Evolutionary conservation across 345 rosid genomes (phyloP), one percentile per base, ranked within the genome.

Genomic region (Conringia planisiliqua): DNA sequence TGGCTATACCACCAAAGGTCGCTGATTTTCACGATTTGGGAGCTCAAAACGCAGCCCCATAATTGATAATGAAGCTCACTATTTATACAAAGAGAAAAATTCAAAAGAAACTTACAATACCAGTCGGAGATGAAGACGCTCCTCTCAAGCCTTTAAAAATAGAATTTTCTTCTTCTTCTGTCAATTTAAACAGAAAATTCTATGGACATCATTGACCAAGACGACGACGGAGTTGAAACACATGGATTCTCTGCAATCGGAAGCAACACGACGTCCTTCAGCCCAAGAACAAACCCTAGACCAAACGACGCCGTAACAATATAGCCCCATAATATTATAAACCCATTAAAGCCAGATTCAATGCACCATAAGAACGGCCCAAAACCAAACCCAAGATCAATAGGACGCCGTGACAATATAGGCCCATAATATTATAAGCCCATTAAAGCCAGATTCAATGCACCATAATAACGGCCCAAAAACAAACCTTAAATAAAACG

Each of bases 281-380:
- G 20, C 44, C 56, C 24, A 58, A 47, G 7, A 29, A 35, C 1
- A 42, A 73, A 74, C 50, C 78, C 78, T 73, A 64, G 3, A 14
- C 0, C 0, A 12, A 61, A 68, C 70, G 74, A 5, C 55, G 17
- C 0, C 67, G 44, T 40, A 4, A 12, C 46, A 29, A 3, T 14
- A 5, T 4, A 44, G n/a, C 9, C 4, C 10, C 50, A 44, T n/a
- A n/a, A 7, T n/a, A 16, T 1, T 22, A 0, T 11, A 47, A 38
- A 29, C 62, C 62, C n/a, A 59, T 17, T 56, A 13, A 1, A 22
- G 1, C 1, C 24, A 22, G 24, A n/a, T n/a, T n/a, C n/a, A n/a
- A n/a, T n/a, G n/a, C n/a, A n/a, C n/a, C n/a, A n/a, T n/a, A n/a
- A n/a, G n/a, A n/a, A n/a, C n/a, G n/a, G n/a, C n/a, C n/a, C n/a